Base-by-base conservation (phyloP, 1,284 basidiomycete genomes). In the Boletellus deceptivus region DNA sequence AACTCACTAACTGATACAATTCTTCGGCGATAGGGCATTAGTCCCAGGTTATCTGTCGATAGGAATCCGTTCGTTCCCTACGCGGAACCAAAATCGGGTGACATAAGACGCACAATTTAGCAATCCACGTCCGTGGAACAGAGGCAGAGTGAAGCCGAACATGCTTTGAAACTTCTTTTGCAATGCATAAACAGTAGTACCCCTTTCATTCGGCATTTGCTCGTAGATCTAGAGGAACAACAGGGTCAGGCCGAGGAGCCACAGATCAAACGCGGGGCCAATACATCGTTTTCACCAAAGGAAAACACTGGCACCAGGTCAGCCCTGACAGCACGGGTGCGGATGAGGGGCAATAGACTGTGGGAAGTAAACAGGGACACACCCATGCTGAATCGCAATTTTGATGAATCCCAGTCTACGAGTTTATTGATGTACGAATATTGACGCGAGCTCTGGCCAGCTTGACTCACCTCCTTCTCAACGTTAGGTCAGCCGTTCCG, bases 241-340 rank as follows among this genome's bases (percentile, higher is more conserved):
- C 33, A 40, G 17, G 42, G 55, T 25, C 49, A 34, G 17, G 37
- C 3, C 34, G 17, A 3, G n/a, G 16, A 42, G 49, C 4, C 4
- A 9, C 10, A 13, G 13, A 22, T 11, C 31, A 42, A 35, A 16
- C 31, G 8, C 1, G 27, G 22, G n/a, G 42, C 10, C 76, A 87
- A 61, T 55, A 93, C 93, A 67, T 99, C 96, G 68, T 99, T 99
- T 75, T 99, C 96, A 17, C 96, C 96, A 62, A 99, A 99, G 1
- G 92, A 94, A 64, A 97, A 97, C 1, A 96, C 93, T 0, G 94
- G 95, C 0, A 98, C 94, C 8, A 98, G 77, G 62, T 93, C 90
- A 39, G 94, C 94, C 42, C 90, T 91, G 58, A 27, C 2, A 24
- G 33, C 22, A 27, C 10, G 9, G 7, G 38, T 20, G 29, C 53